Percentiles rank a stretch among this genome's conserved stretches.
These are phyloP conservation scores for Schizophyllum amplum DNA, from an alignment of 1,284 basidiomycete genomes.

Conservation along the genomic window DNA sequence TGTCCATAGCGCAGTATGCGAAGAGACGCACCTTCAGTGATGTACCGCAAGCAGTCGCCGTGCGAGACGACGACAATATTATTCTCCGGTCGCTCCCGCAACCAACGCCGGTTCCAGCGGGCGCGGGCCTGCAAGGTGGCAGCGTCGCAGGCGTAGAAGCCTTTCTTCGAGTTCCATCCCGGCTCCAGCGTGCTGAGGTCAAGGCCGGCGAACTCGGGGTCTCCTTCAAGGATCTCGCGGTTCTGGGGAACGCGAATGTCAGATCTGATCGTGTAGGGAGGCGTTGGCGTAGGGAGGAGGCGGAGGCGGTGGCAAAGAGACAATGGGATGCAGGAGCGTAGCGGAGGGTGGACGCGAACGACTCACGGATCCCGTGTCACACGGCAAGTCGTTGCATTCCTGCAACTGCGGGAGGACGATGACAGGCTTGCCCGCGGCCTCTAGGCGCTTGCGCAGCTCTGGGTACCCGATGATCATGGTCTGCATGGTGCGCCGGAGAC, in stretches of 20 bases:
- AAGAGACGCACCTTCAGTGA: conserved; percentile 14
- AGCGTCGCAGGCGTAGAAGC: conserved; percentile 20
- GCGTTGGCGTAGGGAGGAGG: too few relatives aligned
- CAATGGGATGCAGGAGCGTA: too few relatives aligned
- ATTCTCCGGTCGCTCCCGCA: conserved; percentile 22
- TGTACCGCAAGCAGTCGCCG: conserved; percentile 22
- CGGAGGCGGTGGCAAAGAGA: too few relatives aligned
- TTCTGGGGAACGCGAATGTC: background rate
- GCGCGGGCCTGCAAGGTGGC: conserved; percentile 20
- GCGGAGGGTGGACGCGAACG: too few relatives aligned
- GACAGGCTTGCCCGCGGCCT: conserved; percentile 21
- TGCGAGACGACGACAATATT: conserved; percentile 25
- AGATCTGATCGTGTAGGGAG: too few relatives aligned
- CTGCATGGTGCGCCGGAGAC: conserved; percentile 24
- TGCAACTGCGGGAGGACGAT: conserved; percentile 24
- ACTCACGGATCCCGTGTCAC: background rate
- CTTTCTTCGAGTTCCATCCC: conserved; percentile 24
- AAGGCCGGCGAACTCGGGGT: conserved; percentile 24
- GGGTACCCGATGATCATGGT: conserved; percentile 24
- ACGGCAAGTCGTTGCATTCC: conserved; percentile 10
- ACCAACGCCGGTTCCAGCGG: conserved; percentile 23
- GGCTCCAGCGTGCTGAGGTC: conserved; percentile 23
- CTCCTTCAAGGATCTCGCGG: conserved; percentile 21
- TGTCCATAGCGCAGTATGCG: too few relatives aligned
- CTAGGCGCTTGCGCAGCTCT: conserved; percentile 19